Evolutionary conservation across 164 flowering plant species (phyloP).

Genomic region (Tinospora cordifolia): DNA sequence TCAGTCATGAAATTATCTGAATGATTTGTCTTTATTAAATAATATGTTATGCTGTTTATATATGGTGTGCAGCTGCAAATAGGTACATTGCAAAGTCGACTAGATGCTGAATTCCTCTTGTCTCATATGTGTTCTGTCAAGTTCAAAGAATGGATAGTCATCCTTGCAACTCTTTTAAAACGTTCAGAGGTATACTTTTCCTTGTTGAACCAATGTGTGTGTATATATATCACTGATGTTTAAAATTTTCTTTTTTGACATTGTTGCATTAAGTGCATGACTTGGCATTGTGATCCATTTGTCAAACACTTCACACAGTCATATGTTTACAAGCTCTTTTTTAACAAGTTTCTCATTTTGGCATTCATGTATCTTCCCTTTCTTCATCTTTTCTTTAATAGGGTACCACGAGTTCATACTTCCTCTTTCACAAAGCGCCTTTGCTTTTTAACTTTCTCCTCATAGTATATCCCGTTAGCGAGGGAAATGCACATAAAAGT

Average conservation of each 20-base stretch:
- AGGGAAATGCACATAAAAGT: too few relatives aligned
- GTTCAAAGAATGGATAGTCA: slow-evolving; percentile 98
- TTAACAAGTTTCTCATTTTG: too few relatives aligned
- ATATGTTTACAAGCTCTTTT: too few relatives aligned
- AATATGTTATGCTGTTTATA: slow-evolving; percentile 1
- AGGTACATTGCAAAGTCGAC: slow-evolving; percentile 80
- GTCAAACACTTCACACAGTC: not conserved
- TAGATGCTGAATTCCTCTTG: slow-evolving; percentile 96
- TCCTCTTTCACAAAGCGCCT: too few relatives aligned
- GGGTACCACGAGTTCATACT: too few relatives aligned
- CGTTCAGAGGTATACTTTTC: slow-evolving; percentile 66
- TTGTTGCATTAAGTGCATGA: not conserved
- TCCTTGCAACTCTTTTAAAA: slow-evolving; percentile 86
- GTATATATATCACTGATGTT: not conserved
- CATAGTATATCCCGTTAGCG: too few relatives aligned
- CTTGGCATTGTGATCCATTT: not conserved
- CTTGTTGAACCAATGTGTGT: slow-evolving; percentile 1
- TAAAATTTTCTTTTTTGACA: too few relatives aligned
- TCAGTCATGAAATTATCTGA: not conserved
- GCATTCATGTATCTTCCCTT: too few relatives aligned
- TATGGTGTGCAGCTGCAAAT: slow-evolving; percentile 69
- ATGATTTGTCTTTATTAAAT: not conserved
- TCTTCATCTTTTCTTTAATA: too few relatives aligned
- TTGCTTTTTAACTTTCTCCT: too few relatives aligned
- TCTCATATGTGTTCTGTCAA: slow-evolving; percentile 97